These are phyloP conservation scores for Podospora appendiculata DNA, from an alignment of 495 filamentous ascomycete species.

Conservation along the genomic window DNA sequence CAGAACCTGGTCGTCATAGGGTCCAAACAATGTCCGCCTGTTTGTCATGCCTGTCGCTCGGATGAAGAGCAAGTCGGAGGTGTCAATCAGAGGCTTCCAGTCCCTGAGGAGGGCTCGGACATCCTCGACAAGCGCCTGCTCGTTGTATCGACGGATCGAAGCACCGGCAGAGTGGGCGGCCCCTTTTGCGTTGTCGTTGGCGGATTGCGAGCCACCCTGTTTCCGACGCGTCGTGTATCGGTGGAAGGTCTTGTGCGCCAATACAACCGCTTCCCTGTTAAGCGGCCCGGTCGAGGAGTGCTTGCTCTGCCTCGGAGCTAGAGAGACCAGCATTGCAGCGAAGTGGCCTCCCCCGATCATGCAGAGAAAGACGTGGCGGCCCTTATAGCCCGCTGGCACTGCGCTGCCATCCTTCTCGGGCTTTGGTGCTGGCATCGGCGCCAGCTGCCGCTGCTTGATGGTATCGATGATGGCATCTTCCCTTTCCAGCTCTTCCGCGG, in stretches of 20 bases:
- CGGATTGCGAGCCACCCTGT: slow-evolving; percentile 89
- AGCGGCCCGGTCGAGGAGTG: slow-evolving; percentile 52
- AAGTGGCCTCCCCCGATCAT: slow-evolving; percentile 99
- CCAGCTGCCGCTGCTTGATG: slow-evolving; percentile 66
- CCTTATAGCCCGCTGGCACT: slow-evolving; percentile 41
- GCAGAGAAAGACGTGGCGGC: slow-evolving; percentile 85
- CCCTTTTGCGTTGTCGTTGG: slow-evolving; percentile 85
- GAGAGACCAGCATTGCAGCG: slow-evolving; percentile 87
- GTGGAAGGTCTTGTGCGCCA: slow-evolving; percentile 97
- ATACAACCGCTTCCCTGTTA: slow-evolving; percentile 72
- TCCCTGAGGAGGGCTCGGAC: slow-evolving; percentile 68
- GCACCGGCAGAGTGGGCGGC: slow-evolving; percentile 91
- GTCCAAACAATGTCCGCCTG: slow-evolving; percentile 75
- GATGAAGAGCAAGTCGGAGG: slow-evolving; percentile 75
- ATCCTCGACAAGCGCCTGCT: slow-evolving; percentile 76
- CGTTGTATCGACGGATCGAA: slow-evolving; percentile 84
- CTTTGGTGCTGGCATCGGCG: slow-evolving; percentile 50
- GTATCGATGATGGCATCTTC: slow-evolving; percentile 55
- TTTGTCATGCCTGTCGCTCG: slow-evolving; percentile 84
- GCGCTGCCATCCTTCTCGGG: slow-evolving; percentile 40
- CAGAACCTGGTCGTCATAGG: slow-evolving; percentile 82
- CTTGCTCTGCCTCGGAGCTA: slow-evolving; percentile 72
- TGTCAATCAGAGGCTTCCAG: slow-evolving; percentile 79
- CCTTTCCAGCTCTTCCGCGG: slow-evolving; percentile 57
- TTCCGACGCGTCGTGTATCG: slow-evolving; percentile 93